These are phyloP conservation scores for Sporothrix humicola DNA, from an alignment of 2,329 filamentous ascomycete genomes.

Conservation along the genomic window DNA sequence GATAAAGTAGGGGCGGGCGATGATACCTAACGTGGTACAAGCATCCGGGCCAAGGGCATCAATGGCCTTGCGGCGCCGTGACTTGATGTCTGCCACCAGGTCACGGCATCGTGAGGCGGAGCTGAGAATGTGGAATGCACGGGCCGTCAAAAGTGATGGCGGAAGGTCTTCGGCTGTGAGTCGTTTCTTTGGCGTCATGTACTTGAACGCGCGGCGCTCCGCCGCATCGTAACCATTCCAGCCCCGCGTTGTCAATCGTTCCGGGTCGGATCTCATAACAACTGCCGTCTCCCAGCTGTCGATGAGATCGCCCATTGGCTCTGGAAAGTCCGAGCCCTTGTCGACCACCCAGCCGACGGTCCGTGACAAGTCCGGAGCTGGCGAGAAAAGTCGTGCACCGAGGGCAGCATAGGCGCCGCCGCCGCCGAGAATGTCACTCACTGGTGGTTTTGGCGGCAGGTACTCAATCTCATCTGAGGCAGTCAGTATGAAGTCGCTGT, in stretches of 20 bases:
- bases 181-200: constrained; percentile 83
- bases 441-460: constrained; percentile 68
- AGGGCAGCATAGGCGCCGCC: constrained; percentile 86
- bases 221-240: constrained; percentile 84
- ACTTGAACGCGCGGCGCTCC: constrained; percentile 74
- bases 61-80: constrained; percentile 48
- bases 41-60: constrained; percentile 45
- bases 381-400: constrained; percentile 86
- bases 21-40: neutral
- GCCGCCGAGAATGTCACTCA: constrained; percentile 81
- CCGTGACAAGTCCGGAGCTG: constrained; percentile 66
- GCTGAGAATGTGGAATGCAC: constrained; percentile 87
- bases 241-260: constrained; percentile 80
- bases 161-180: constrained; percentile 75
- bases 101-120: constrained; percentile 76
- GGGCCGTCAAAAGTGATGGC: constrained; percentile 68
- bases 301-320: constrained; percentile 66
- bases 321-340: constrained; percentile 84
- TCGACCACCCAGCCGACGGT: constrained; percentile 91
- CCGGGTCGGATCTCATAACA: constrained; percentile 67
- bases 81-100: constrained; percentile 73
- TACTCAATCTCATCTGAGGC: constrained; percentile 87
- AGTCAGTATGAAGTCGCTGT: neutral
- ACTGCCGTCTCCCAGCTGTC: constrained; percentile 77
- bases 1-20: constrained; percentile 71